phyloP scores from a whole-genome alignment of 2,329 filamentous ascomycete genomes.

The Talaromyces amestolkiae region DNA sequence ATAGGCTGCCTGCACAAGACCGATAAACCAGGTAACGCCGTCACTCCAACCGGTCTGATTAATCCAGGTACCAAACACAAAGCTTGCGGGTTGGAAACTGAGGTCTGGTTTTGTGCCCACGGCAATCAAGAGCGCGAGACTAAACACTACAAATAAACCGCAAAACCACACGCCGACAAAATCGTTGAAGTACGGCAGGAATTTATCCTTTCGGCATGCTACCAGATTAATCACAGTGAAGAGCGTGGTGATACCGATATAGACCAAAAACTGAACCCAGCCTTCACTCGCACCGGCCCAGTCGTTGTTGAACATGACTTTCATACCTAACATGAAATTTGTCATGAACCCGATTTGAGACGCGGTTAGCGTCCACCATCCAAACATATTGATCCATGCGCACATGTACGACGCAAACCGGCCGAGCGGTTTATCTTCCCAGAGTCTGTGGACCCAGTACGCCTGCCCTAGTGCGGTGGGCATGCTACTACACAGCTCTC shows the following conservation, averaged over 20 bases:
- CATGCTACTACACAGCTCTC: conserved; percentile 58
- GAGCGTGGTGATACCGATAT: conserved; percentile 49
- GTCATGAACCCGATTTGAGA: conserved; percentile 60
- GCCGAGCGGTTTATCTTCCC: conserved; percentile 38
- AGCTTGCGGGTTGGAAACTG: conserved; percentile 49
- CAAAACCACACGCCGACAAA: conserved; percentile 56
- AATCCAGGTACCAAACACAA: conserved; percentile 55
- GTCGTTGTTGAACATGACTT: conserved; percentile 51
- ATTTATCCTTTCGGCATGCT: conserved; percentile 50
- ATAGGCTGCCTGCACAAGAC: conserved; percentile 57
- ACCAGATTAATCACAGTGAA: conserved; percentile 54
- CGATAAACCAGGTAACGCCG: conserved; percentile 58
- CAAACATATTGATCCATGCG: conserved; percentile 61
- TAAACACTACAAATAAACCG: conserved; percentile 53
- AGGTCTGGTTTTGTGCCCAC: conserved; percentile 49
- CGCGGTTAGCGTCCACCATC: conserved; percentile 58
- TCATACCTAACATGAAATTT: conserved; percentile 57
- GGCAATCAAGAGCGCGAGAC: conserved; percentile 52
- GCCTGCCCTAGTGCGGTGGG: conserved; percentile 61
- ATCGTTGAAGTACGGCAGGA: conserved; percentile 56
- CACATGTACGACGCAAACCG: conserved; percentile 57
- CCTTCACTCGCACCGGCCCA: conserved; percentile 48
- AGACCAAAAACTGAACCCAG: conserved; percentile 58
- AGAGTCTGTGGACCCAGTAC: conserved; percentile 54
- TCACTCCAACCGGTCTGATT: conserved; percentile 54